Evolutionary conservation across 345 rosid genomes (phyloP), one percentile per base, ranked within the genome.

Genomic region (Arabis alpina): DNA sequence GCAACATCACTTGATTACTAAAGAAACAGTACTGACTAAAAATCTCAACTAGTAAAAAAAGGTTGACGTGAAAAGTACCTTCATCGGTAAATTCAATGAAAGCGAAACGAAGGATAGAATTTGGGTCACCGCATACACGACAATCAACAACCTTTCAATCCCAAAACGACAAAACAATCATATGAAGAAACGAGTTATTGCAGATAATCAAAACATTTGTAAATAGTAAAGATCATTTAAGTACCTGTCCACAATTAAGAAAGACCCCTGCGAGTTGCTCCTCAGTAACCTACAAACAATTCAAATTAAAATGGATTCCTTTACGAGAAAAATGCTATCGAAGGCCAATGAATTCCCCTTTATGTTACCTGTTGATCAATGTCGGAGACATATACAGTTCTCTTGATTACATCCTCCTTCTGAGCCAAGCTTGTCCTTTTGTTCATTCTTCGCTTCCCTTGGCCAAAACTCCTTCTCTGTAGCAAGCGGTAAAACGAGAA

Each of bases 111-210:
- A 95, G 99, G 66, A 77, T 80, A 39, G 99, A 90, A 73, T 88
- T 88, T 14, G 99, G 96, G 75, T 95, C 99, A 48, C 99, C 99
- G 55, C 99, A 95, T 15, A 92, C 87, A 60, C 99, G 99, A 73
- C 99, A 95, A 76, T 95, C 99, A 84, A 91, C 93, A 78, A 88
- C 91, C 95, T 77, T 55, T 25, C 4, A 2, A 69, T 62, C 19
- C 66, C 41, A 55, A 68, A 62, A 47, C n/a, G 14, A 66, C 5
- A 9, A 49, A 55, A 40, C 37, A 3, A 47, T 14, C 14, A 30
- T 25, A 61, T 54, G 61, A 75, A 48, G 36, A 68, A 39, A 62
- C 10, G 6, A 47, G 64, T 60, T 54, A 19, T 58, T 37, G 53
- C 37, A 76, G 8, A 49, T 41, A 32, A 48, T 13, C 16, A 55